Base-by-base conservation (phyloP, 1,284 basidiomycete species). In the Mixia osmundae region DNA sequence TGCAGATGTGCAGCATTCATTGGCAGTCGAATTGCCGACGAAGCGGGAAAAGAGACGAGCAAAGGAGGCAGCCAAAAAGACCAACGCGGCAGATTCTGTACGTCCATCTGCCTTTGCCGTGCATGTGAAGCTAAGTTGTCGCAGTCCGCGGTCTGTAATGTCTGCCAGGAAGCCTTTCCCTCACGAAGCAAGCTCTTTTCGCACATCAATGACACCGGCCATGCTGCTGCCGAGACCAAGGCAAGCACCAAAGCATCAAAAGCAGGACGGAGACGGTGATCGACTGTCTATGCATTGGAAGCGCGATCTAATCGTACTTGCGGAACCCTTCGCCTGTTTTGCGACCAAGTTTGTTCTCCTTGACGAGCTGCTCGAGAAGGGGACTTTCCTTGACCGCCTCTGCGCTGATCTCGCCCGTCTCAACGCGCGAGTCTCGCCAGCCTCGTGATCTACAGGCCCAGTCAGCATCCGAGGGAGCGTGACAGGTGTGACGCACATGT, bases 31-130 rank as follows among this genome's bases (percentile, higher is more conserved):
- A n/a, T n/a, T 65, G 47, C 53, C 68, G 25, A 73, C 76, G 2
- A 91, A 89, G 56, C 68, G 67, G 36, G 80, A 87, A 22, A 82
- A 74, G 54, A 61, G 83, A 31, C 66, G 72, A 37, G 70, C 73
- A 5, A 64, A 69, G 35, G 76, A 87, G 53, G 72, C 70, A 5
- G 73, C 69, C 45, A 85, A 79, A 58, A 71, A 69, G 39, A 67
- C 54, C 2, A 56, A 67, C 12, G 25, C 4, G n/a, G 12, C 21
- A 18, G 24, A 12, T 14, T 25, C 19, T 16, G 3, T 5, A 34
- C n/a, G 20, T 18, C 11, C 8, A 25, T 25, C 18, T 21, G 12
- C 29, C 28, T 33, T 11, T 27, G 4, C 24, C 15, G 11, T 22
- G 19, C 20, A 27, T 6, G 19, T 30, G 9, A 25, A 21, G 6